Evolutionary conservation across 768 basidiomycete genomes (phyloP).

Genomic region (Russula sp.): DNA sequence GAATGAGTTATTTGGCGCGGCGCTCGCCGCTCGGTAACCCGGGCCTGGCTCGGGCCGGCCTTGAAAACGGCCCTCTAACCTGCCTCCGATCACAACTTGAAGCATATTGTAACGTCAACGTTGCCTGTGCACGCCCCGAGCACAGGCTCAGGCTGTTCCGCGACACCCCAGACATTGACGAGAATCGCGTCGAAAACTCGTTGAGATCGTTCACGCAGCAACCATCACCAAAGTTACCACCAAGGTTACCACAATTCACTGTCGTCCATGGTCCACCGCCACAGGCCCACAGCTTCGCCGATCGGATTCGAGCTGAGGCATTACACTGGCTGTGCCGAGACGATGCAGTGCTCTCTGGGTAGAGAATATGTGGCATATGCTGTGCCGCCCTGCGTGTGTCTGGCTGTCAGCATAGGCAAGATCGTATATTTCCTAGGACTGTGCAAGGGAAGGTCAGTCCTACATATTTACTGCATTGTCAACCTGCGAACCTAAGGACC

Average conservation of each 20-base stretch:
- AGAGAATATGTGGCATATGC: not conserved
- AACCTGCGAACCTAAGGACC: not conserved
- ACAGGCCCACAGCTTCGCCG: not conserved
- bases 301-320: not conserved
- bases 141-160: conserved; percentile 3
- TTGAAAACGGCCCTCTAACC: too few species aligned
- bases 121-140: not conserved
- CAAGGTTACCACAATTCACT: not conserved
- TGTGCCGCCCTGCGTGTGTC: not conserved
- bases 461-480: not conserved
- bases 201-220: not conserved
- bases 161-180: not conserved
- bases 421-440: not conserved
- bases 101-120: not conserved
- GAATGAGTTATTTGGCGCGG: too few species aligned
- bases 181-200: not conserved
- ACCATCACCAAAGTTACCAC: not conserved
- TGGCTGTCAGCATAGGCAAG: not conserved
- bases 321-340: not conserved
- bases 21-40: too few species aligned
- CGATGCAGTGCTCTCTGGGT: not conserved
- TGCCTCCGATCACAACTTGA: too few species aligned
- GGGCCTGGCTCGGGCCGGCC: too few species aligned
- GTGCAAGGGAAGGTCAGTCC: not conserved
- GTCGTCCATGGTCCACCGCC: not conserved